phyloP scores from a whole-genome alignment of 2,329 filamentous ascomycete species.

The Tolypocladium endophyticum region DNA sequence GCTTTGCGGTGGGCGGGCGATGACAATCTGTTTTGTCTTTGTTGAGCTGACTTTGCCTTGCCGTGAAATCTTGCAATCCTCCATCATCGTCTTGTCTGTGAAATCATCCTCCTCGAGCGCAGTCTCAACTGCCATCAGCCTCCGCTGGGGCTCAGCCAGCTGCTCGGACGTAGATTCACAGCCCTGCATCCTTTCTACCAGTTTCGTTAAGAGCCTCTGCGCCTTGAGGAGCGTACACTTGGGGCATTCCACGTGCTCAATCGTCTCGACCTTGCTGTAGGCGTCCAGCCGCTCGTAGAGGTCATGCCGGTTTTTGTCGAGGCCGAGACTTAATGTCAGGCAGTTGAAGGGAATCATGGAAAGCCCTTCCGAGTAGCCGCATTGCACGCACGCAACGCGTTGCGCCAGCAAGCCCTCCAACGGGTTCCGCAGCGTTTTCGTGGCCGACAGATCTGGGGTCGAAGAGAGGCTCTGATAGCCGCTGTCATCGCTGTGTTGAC shows the following conservation, averaged over 20 bases:
- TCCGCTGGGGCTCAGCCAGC: conserved; percentile 38
- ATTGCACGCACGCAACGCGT: conserved; percentile 75
- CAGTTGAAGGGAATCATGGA: conserved; percentile 92
- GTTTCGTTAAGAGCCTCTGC: conserved; percentile 33
- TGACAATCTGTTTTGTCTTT: conserved; percentile 81
- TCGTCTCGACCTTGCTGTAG: conserved; percentile 74
- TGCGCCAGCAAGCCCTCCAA: conserved; percentile 83
- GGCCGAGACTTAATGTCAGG: conserved; percentile 72
- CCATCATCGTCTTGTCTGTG: conserved; percentile 52
- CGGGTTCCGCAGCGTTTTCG: conserved; percentile 52
- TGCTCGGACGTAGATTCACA: conserved; percentile 31
- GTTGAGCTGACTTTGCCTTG: conserved; percentile 64
- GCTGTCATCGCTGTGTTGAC: conserved; percentile 45
- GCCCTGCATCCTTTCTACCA: conserved; percentile 31
- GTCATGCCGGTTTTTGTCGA: conserved; percentile 50
- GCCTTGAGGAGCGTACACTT: conserved; percentile 72
- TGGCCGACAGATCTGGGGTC: conserved; percentile 25
- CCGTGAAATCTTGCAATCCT: conserved; percentile 55
- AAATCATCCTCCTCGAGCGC: conserved; percentile 75
- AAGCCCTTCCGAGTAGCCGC: conserved; percentile 78
- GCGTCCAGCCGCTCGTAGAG: conserved; percentile 72
- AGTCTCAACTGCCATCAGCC: conserved; percentile 55
- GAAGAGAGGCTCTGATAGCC: conserved; percentile 40
- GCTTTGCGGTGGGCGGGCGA: conserved; percentile 71
- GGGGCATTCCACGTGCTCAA: conserved; percentile 81